Evolutionary conservation across 257 asterid genomes (phyloP).

Genomic region (Plantago ovata): DNA sequence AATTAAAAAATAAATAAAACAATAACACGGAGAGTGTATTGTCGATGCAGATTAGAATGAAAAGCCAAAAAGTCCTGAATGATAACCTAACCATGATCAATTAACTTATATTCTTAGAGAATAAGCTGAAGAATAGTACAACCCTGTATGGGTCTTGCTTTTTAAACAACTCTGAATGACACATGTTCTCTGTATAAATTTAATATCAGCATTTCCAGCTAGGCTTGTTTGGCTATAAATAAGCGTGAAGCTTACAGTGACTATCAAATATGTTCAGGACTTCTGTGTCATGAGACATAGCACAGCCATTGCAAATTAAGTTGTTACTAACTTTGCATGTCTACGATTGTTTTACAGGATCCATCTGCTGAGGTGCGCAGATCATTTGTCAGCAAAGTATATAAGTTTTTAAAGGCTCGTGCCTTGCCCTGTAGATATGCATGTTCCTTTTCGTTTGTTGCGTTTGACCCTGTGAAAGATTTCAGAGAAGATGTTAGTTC

Average conservation of each 20-base stretch:
- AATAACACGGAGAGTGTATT: too few relatives aligned
- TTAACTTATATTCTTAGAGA: too few relatives aligned
- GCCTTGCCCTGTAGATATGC: slow-evolving; percentile 77
- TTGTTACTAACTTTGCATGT: slow-evolving; percentile 12
- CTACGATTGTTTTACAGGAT: slow-evolving; percentile 48
- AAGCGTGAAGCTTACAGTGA: background rate
- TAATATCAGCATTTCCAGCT: too few relatives aligned
- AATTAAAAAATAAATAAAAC: too few relatives aligned
- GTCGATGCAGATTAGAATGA: too few relatives aligned
- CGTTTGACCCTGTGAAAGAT: slow-evolving; percentile 47
- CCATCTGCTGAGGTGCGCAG: slow-evolving; percentile 44
- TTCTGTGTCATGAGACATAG: slow-evolving; percentile 14
- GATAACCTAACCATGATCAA: too few relatives aligned
- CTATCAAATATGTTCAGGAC: slow-evolving; percentile 9
- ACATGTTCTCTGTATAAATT: too few relatives aligned
- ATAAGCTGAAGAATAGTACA: too few relatives aligned
- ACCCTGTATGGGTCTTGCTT: too few relatives aligned
- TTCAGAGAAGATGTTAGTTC: slow-evolving; percentile 53
- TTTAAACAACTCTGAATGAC: too few relatives aligned
- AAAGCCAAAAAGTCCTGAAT: too few relatives aligned
- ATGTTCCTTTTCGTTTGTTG: slow-evolving; percentile 67
- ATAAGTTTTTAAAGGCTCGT: slow-evolving; percentile 51
- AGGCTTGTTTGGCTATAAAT: slow-evolving; percentile 11
- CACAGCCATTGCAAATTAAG: background rate
- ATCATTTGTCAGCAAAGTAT: slow-evolving; percentile 56